Conservation (phyloP, 2,329 filamentous ascomycete species). For the Calycina marina region DNA sequence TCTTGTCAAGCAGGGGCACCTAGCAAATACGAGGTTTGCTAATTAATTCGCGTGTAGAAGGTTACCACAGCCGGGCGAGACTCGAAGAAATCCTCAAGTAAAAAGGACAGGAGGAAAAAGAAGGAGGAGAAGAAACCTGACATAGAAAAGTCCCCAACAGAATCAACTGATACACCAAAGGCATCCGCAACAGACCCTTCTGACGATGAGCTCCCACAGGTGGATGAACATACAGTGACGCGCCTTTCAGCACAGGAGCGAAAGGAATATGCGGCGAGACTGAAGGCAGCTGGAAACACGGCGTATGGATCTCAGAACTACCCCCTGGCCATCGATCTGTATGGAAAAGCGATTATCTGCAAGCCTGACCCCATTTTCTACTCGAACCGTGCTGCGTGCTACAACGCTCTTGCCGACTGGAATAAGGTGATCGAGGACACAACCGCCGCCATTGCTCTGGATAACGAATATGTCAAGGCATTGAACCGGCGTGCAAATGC, state of each 20-base stretch:
- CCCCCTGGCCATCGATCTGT: conserved; percentile 83
- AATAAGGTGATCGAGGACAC: conserved; percentile 95
- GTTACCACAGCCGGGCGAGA: conserved; percentile 23
- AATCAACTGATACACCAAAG: conserved; percentile 26
- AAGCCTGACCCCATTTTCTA: conserved; percentile 97
- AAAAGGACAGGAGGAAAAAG: conserved; percentile 78
- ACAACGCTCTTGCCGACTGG: conserved; percentile 86
- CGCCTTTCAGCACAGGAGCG: conserved; percentile 47
- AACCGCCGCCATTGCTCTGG: conserved; percentile 82
- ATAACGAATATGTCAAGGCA: conserved; percentile 94
- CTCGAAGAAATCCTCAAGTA: conserved; percentile 69
- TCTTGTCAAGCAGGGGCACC: too few species aligned
- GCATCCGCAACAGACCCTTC: conserved; percentile 38
- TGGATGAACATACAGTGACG: conserved; percentile 40
- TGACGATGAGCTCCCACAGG: conserved; percentile 56
- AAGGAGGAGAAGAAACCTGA: conserved; percentile 62
- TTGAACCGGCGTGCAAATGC: conserved; percentile 92
- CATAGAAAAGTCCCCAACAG: conserved; percentile 41
- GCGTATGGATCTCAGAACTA: conserved; percentile 92
- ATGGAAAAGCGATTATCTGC: conserved; percentile 91
- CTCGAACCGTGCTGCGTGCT: conserved; percentile 96
- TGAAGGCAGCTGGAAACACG: conserved; percentile 94
- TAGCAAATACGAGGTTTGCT: conserved; percentile 6
- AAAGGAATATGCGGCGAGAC: conserved; percentile 74
- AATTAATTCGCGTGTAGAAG: conserved; percentile 13